These are phyloP conservation scores for Leptographium wingfieldii DNA, from an alignment of 2,329 filamentous ascomycete genomes.

Conservation along the genomic window DNA sequence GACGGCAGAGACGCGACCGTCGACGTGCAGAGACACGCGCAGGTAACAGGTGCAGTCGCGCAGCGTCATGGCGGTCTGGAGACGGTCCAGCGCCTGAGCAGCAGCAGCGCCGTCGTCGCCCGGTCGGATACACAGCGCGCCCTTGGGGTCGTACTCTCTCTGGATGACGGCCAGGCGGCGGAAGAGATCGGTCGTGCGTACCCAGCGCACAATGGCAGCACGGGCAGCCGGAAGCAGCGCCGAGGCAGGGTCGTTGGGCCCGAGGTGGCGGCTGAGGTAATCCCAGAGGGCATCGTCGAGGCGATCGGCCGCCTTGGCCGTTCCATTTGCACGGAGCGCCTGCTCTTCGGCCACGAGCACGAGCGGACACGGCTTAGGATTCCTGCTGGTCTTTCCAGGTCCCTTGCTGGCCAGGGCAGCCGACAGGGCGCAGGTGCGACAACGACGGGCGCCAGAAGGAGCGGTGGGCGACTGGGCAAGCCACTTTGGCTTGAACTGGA, in stretches of 20 bases:
- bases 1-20: constrained; percentile 34
- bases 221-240: constrained; percentile 14
- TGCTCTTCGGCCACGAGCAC: constrained; percentile 6
- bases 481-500: constrained; percentile 83
- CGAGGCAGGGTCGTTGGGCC: constrained; percentile 16
- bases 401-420: constrained; percentile 11
- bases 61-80: constrained; percentile 65
- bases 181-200: constrained; percentile 26
- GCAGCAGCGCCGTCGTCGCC: not conserved
- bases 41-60: constrained; percentile 68
- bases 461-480: constrained; percentile 63
- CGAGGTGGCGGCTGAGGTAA: constrained; percentile 19
- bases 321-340: not conserved
- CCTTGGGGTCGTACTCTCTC: constrained; percentile 17
- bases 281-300: not conserved
- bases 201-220: constrained; percentile 22
- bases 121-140: constrained; percentile 2
- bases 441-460: constrained; percentile 47
- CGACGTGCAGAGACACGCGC: constrained; percentile 55
- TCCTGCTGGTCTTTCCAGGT: constrained; percentile 2
- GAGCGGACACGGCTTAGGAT: constrained; percentile 13
- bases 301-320: not conserved
- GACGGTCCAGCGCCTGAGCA: constrained; percentile 27
- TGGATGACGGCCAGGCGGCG: constrained; percentile 28
- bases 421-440: constrained; percentile 59